phyloP scores from a whole-genome alignment of 1,139 yeast genomes.

The Suhomyces bribrorum region DNA sequence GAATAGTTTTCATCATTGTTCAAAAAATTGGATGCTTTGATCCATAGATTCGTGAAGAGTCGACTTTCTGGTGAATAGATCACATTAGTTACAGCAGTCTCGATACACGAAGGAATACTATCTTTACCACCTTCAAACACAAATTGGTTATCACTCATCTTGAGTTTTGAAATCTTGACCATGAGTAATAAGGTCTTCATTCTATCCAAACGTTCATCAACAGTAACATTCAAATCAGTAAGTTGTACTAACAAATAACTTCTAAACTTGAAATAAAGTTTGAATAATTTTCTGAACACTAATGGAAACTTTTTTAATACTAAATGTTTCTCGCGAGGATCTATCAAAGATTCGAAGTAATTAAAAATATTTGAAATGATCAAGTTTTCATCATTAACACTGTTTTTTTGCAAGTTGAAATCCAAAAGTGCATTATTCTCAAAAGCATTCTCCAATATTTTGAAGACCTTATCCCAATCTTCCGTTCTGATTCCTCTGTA shows the following conservation, averaged over 20 bases:
- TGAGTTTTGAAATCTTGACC: conserved; percentile 64
- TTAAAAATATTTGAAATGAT: conserved; percentile 68
- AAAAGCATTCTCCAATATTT: conserved; percentile 67
- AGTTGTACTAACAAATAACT: conserved; percentile 66
- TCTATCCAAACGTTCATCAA: conserved; percentile 63
- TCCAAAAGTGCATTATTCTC: conserved; percentile 58
- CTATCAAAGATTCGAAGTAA: conserved; percentile 62
- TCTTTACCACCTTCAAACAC: conserved; percentile 43
- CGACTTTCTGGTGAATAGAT: conserved; percentile 82
- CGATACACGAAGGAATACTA: conserved; percentile 82
- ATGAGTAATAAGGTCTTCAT: conserved; percentile 72
- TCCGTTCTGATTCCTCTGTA: conserved; percentile 61
- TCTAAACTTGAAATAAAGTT: conserved; percentile 67
- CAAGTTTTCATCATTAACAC: conserved; percentile 55
- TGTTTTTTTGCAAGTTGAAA: conserved; percentile 47
- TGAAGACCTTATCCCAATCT: conserved; percentile 82
- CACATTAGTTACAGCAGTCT: conserved; percentile 75
- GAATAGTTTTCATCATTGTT: conserved; percentile 21
- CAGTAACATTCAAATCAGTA: conserved; percentile 55
- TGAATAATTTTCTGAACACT: conserved; percentile 66
- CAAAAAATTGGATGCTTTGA: conserved; percentile 46
- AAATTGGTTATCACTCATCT: conserved; percentile 70
- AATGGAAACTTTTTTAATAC: conserved; percentile 61
- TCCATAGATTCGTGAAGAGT: conserved; percentile 65
- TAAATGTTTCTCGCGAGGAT: conserved; percentile 45